Conservation (phyloP, 2,329 filamentous ascomycete genomes). For the Sodiomyces alkalinus region DNA sequence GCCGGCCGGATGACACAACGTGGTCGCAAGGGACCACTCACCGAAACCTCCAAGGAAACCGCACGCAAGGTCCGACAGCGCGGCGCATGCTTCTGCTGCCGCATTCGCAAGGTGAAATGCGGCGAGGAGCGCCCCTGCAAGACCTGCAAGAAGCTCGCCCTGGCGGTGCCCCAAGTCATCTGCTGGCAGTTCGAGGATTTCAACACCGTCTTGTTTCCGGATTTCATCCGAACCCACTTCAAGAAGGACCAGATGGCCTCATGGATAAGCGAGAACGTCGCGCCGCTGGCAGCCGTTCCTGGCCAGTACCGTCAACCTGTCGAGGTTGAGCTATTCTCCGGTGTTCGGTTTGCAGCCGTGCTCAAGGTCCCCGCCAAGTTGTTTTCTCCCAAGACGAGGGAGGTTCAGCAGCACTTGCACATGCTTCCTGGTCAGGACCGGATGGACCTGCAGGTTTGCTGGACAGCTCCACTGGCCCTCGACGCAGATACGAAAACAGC, state of each 20-base stretch:
- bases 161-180: constrained; percentile 34
- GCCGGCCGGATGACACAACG: constrained; percentile 35
- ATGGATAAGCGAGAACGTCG: constrained; percentile 35
- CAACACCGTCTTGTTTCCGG: constrained; percentile 33
- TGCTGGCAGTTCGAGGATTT: constrained; percentile 47
- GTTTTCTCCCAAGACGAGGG: constrained; percentile 31
- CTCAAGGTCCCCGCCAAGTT: constrained; percentile 34
- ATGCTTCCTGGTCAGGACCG: constrained; percentile 19
- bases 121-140: constrained; percentile 39
- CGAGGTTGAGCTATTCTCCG: constrained; percentile 32
- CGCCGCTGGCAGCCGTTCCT: constrained; percentile 22
- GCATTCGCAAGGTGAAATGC: constrained; percentile 43
- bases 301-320: constrained; percentile 19
- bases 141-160: constrained; percentile 37
- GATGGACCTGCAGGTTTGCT: constrained; percentile 25
- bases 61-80: constrained; percentile 37
- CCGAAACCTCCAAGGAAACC: constrained; percentile 36
- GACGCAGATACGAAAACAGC: constrained; percentile 25
- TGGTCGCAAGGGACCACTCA: constrained; percentile 40
- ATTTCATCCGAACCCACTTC: constrained; percentile 35
- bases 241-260: constrained; percentile 30
- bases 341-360: constrained; percentile 24
- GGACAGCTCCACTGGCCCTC: constrained; percentile 36
- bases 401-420: constrained; percentile 36
- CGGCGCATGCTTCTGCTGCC: constrained; percentile 41